Evolutionary conservation across 306 rosid genomes (phyloP).

Genomic region (Rosa multiflora): DNA sequence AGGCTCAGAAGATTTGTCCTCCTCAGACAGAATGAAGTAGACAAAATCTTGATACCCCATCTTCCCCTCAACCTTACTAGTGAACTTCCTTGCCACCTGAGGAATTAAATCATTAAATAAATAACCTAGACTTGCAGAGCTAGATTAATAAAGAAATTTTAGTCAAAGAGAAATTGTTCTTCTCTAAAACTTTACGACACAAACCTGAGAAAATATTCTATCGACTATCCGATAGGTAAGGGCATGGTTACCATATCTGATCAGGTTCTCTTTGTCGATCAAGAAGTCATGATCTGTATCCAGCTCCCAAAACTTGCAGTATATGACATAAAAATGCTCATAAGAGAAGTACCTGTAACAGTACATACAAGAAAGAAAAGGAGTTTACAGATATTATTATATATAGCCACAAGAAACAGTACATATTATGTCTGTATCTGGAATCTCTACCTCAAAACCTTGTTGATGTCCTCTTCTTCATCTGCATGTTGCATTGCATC

Average conservation of each 20-base stretch:
- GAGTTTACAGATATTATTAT: not conserved
- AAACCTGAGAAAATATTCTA: slow-evolving; percentile 98
- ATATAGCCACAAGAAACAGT: not conserved
- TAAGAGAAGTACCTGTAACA: slow-evolving; percentile 85
- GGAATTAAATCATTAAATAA: slow-evolving; percentile 22
- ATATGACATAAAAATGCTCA: slow-evolving; percentile 96
- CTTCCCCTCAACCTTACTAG: slow-evolving; percentile 89
- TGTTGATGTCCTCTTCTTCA: slow-evolving; percentile 98
- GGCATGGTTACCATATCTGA: slow-evolving; percentile 97
- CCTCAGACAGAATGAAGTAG: slow-evolving; percentile 95
- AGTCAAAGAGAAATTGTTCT: slow-evolving; percentile 9
- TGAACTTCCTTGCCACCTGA: slow-evolving; percentile 95
- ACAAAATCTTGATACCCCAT: slow-evolving; percentile 99
- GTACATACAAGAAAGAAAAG: slow-evolving; percentile 11
- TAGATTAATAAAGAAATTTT: not conserved
- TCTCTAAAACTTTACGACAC: slow-evolving; percentile 36
- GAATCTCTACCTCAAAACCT: slow-evolving; percentile 83
- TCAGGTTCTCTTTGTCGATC: slow-evolving; percentile 96
- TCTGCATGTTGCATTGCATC: slow-evolving; percentile 99
- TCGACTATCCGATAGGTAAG: slow-evolving; percentile 98
- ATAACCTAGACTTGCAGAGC: not conserved
- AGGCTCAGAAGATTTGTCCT: slow-evolving; percentile 94
- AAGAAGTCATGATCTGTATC: slow-evolving; percentile 96
- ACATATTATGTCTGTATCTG: slow-evolving; percentile 19
- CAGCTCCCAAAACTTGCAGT: slow-evolving; percentile 99